Evolutionary conservation across 208 protist genomes (phyloP), one percentile per base, ranked within the genome.

Genomic region (Angomonas ambiguus): DNA sequence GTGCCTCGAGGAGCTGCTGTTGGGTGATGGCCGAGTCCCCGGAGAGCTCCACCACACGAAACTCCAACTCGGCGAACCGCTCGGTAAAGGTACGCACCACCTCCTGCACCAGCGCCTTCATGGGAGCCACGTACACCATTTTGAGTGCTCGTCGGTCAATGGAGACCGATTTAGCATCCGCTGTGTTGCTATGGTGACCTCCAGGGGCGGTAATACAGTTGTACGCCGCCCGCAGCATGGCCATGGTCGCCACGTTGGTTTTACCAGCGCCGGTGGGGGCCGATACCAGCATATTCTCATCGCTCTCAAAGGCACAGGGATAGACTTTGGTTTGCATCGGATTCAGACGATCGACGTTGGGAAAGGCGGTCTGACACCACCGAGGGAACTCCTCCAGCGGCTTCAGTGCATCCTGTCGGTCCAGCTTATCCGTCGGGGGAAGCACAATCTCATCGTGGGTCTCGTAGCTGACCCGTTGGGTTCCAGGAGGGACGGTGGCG

Each of bases 101-200:
- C 79, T 99, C 99, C 71, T 98, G 95, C 32, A 99, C 99, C 1
- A 99, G 83, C 16, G 99, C 98, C 80, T 99, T 99, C 99, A 99
- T 99, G 3, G 99, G 99, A 0, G 99, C 99, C 24, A 99, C 88
- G 79, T 99, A 99, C 8, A 99, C 97, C 76, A 99, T 98, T 80
- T 99, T 99, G 53, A 99, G 88, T 16, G 80, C 74, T 49, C 51
- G 76, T 61, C 72, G 68, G n/a, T 77, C 65, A 16, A 74, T 35
- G 13, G 18, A 33, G 13, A 66, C 69, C 16, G 4, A 22, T n/a
- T n/a, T n/a, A n/a, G 53, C 28, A 45, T 45, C 38, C 38, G 8
- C 16, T n/a, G 8, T 45, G 38, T 59, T 1, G 22, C 48, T 8
- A 60, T 51, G 10, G 58, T 35, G 30, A 16, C n/a, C n/a, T 22